A percentile compares a stretch with the other conserved stretches of the same genome.
Evolutionary conservation across 225 moss, liverwort and hornwort genomes (phyloP).

Genomic region (Asterella californica): DNA sequence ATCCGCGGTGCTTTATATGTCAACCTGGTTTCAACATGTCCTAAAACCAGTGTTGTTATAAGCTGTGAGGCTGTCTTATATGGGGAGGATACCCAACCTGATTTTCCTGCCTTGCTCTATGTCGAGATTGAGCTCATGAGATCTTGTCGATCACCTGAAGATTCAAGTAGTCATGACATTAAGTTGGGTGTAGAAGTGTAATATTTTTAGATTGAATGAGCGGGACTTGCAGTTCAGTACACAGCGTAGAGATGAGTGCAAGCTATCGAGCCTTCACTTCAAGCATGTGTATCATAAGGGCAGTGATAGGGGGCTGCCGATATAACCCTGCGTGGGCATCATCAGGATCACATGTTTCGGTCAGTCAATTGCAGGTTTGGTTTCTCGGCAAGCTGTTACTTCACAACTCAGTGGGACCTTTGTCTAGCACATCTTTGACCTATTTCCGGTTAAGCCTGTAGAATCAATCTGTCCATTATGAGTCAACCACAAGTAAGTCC

Average conservation of each 20-base stretch:
- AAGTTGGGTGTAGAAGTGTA: conserved; percentile 25
- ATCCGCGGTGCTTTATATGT: background rate
- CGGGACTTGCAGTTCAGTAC: conserved; percentile 23
- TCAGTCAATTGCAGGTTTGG: conserved; percentile 29
- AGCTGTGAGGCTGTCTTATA: conserved; percentile 17
- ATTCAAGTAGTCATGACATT: conserved; percentile 6
- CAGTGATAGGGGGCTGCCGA: conserved; percentile 36
- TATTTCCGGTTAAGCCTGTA: conserved; percentile 19
- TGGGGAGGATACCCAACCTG: conserved; percentile 31
- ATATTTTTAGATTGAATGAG: conserved; percentile 31
- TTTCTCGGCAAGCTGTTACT: conserved; percentile 32
- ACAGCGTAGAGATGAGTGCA: conserved; percentile 28
- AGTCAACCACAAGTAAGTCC: conserved; percentile 21
- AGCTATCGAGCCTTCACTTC: conserved; percentile 38
- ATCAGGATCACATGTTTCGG: conserved; percentile 21
- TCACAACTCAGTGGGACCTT: conserved; percentile 20
- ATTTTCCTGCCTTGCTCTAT: conserved; percentile 28
- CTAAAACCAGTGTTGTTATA: conserved; percentile 6
- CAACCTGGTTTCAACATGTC: background rate
- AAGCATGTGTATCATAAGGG: conserved; percentile 37
- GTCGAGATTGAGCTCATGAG: conserved; percentile 18
- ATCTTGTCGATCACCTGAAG: conserved; percentile 14
- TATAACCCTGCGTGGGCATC: conserved; percentile 26
- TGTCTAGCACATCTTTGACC: conserved; percentile 26
- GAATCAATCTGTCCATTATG: conserved; percentile 18